phyloP scores from a whole-genome alignment of 1,139 yeast species.

The Kodamaea alishanica region DNA sequence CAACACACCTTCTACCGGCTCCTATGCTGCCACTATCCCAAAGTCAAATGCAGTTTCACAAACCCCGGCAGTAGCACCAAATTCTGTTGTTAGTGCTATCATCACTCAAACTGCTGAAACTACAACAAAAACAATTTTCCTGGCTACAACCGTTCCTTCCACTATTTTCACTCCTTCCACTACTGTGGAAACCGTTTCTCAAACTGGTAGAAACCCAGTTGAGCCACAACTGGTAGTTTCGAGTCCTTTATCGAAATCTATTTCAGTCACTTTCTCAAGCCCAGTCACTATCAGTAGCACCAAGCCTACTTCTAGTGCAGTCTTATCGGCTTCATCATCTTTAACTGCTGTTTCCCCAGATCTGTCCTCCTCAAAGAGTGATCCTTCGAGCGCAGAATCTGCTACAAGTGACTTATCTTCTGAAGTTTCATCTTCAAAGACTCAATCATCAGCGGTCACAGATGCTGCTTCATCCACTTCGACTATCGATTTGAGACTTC shows the following conservation, averaged over 20 bases:
- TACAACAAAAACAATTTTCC: constrained; percentile 25
- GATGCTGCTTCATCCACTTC: constrained; percentile 1
- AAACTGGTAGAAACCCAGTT: constrained; percentile 28
- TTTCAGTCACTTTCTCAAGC: constrained; percentile 9
- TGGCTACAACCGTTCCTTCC: constrained; percentile 23
- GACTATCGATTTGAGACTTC: constrained; percentile 13
- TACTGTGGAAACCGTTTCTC: constrained; percentile 17
- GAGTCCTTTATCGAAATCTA: constrained; percentile 11
- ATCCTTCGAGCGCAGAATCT: background rate
- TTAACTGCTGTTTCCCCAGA: background rate
- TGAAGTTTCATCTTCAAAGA: background rate
- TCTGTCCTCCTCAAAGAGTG: background rate
- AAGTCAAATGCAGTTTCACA: background rate
- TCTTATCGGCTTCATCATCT: background rate
- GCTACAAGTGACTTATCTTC: background rate
- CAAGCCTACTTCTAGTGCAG: background rate
- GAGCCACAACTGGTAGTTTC: constrained; percentile 21
- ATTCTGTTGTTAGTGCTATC: constrained; percentile 4
- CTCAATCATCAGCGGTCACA: background rate
- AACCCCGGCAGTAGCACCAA: constrained; percentile 6
- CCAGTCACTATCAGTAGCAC: constrained; percentile 7
- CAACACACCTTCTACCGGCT: background rate
- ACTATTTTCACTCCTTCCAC: constrained; percentile 19
- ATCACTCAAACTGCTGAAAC: constrained; percentile 22
- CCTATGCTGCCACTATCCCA: constrained; percentile 7